These are phyloP conservation scores for Tuber melanosporum DNA, from an alignment of 495 filamentous ascomycete genomes.

Conservation along the genomic window DNA sequence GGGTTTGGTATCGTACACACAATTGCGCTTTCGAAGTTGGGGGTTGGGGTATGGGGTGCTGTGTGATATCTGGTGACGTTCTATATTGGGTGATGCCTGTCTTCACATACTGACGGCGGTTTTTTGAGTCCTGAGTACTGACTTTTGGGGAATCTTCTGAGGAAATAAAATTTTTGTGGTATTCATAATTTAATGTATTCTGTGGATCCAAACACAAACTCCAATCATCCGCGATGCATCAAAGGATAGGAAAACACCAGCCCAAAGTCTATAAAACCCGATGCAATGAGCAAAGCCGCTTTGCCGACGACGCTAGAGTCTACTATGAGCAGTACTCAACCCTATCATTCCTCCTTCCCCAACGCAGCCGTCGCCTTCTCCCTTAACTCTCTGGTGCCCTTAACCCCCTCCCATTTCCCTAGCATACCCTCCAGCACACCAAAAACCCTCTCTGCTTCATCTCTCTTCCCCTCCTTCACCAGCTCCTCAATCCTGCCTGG, in stretches of 20 bases:
- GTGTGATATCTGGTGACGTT: background rate
- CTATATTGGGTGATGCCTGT: background rate
- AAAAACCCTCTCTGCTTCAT: slow-evolving; percentile 58
- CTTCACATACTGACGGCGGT: background rate
- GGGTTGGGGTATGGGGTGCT: background rate
- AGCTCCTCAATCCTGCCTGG: slow-evolving; percentile 50
- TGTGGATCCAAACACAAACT: background rate
- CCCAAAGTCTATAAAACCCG: background rate
- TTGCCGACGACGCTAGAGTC: background rate
- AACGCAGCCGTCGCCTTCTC: slow-evolving; percentile 56
- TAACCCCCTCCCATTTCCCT: slow-evolving; percentile 54
- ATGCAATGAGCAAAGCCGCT: background rate
- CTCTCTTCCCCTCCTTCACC: slow-evolving; percentile 48
- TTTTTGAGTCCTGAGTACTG: background rate
- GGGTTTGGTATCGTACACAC: background rate
- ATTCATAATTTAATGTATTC: background rate
- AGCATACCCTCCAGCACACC: slow-evolving; percentile 48
- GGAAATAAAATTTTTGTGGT: background rate
- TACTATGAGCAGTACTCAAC: slow-evolving; percentile 2
- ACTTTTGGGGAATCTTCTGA: background rate
- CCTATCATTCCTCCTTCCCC: slow-evolving; percentile 29
- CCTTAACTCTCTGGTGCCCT: slow-evolving; percentile 56
- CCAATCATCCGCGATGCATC: background rate
- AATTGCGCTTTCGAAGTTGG: background rate
- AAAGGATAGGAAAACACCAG: background rate